These are phyloP conservation scores for Vitis hybrid DNA, from an alignment of 177 flowering plant species.

Conservation along the genomic window DNA sequence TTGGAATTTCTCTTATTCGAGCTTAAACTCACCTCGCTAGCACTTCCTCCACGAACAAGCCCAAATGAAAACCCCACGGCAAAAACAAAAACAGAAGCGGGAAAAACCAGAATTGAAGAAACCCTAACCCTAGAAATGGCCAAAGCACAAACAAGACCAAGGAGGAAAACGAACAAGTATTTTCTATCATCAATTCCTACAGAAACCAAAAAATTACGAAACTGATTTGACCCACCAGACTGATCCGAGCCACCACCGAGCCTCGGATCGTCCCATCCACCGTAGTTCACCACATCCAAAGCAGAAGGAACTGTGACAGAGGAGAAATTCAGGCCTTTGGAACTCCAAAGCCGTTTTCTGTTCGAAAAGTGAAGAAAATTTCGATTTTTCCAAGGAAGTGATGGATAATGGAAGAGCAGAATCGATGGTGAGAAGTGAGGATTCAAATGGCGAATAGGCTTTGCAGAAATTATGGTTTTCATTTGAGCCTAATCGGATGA, in stretches of 20 bases:
- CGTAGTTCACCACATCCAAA: slow-evolving; percentile 27
- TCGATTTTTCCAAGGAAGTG: slow-evolving; percentile 7
- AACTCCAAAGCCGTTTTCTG: slow-evolving; percentile 8
- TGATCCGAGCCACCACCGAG: slow-evolving; percentile 22
- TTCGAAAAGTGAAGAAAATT: slow-evolving; percentile 8
- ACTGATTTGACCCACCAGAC: slow-evolving; percentile 55
- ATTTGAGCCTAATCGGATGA: slow-evolving; percentile 3
- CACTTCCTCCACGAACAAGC: slow-evolving; percentile 41
- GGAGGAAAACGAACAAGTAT: slow-evolving; percentile 52
- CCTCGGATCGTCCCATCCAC: slow-evolving; percentile 76
- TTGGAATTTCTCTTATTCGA: slow-evolving; percentile 28
- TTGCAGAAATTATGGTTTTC: slow-evolving; percentile 12
- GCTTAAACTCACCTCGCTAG: slow-evolving; percentile 20
- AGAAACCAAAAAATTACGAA: slow-evolving; percentile 46
- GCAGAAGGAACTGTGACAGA: slow-evolving; percentile 7
- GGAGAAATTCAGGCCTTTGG: background rate
- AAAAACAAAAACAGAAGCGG: slow-evolving; percentile 69
- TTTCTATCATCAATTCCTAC: slow-evolving; percentile 65
- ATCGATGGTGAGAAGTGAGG: slow-evolving; percentile 12
- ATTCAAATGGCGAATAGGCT: background rate
- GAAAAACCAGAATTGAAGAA: slow-evolving; percentile 60
- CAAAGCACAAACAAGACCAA: slow-evolving; percentile 71
- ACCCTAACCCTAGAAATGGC: slow-evolving; percentile 70
- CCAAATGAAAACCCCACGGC: slow-evolving; percentile 76
- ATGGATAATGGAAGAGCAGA: slow-evolving; percentile 18